Conservation (phyloP, 2,329 filamentous ascomycete species). For the Penicillium sp. region DNA sequence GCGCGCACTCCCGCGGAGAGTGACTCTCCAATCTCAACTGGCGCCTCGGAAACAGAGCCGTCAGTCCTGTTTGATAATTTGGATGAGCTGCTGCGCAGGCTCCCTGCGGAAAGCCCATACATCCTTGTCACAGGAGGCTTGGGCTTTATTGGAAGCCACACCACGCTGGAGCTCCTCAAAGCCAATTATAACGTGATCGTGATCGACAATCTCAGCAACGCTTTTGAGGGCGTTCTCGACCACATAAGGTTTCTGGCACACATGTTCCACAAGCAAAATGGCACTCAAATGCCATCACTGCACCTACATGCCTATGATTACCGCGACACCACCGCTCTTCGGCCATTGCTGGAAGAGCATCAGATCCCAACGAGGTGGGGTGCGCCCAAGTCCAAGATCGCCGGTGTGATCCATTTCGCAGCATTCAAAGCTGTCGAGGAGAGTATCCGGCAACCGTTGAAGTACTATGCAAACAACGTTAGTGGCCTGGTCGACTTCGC, state of each 20-base stretch:
- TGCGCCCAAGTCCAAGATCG: constrained; percentile 50
- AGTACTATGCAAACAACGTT: constrained; percentile 68
- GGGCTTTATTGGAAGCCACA: constrained; percentile 46
- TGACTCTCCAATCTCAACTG: constrained; percentile 29
- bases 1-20: constrained; percentile 32
- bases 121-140: constrained; percentile 45
- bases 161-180: constrained; percentile 43
- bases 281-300: constrained; percentile 44
- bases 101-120: constrained; percentile 38
- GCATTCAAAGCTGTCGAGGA: constrained; percentile 66
- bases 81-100: constrained; percentile 43
- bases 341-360: constrained; percentile 46
- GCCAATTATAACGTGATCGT: constrained; percentile 43
- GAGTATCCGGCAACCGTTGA: constrained; percentile 58
- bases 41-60: constrained; percentile 47
- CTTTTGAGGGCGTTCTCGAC: constrained; percentile 36
- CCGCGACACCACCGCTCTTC: constrained; percentile 44
- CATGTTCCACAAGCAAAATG: constrained; percentile 38
- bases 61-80: constrained; percentile 47
- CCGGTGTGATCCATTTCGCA: constrained; percentile 67
- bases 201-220: constrained; percentile 44
- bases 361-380: constrained; percentile 33
- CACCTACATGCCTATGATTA: constrained; percentile 52
- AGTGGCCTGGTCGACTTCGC: constrained; percentile 61
- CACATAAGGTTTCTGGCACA: constrained; percentile 35